Percentiles rank a stretch among this genome's conserved stretches.
Evolutionary conservation across 352 stramenopile genomes (phyloP).

Genomic region (Globisporangium radiosum): DNA sequence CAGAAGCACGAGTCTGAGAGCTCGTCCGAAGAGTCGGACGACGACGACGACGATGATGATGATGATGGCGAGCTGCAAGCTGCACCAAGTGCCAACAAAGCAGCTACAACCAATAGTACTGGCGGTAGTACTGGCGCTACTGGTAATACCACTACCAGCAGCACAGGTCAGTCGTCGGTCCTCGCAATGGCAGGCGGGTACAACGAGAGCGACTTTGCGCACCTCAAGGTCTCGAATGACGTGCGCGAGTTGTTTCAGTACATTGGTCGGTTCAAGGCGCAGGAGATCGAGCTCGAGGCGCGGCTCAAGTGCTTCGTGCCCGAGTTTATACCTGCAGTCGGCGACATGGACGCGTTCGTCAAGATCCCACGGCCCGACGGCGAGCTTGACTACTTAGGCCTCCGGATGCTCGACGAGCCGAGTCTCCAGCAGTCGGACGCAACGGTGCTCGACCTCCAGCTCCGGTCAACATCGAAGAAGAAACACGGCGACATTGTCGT

Average conservation of each 20-base stretch:
- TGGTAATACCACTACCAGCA: slow-evolving; percentile 6
- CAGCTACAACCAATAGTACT: slow-evolving; percentile 5
- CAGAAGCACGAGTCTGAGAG: slow-evolving; percentile 64
- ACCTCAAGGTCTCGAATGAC: slow-evolving; percentile 87
- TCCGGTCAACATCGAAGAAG: slow-evolving; percentile 93
- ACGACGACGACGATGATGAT: slow-evolving; percentile 58
- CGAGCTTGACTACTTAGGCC: slow-evolving; percentile 84
- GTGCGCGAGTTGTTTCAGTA: slow-evolving; percentile 92
- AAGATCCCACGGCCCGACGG: slow-evolving; percentile 93
- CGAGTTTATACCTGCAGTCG: slow-evolving; percentile 94
- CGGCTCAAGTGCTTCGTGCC: slow-evolving; percentile 95
- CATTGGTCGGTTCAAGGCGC: slow-evolving; percentile 92
- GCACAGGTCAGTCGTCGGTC: slow-evolving; percentile 38
- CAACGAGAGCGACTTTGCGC: slow-evolving; percentile 84
- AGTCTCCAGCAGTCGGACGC: slow-evolving; percentile 89
- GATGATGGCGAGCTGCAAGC: slow-evolving; percentile 33
- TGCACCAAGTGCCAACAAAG: slow-evolving; percentile 1
- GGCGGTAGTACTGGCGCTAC: slow-evolving; percentile 1
- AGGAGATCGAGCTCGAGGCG: slow-evolving; percentile 94
- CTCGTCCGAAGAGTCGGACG: slow-evolving; percentile 60
- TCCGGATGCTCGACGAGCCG: slow-evolving; percentile 94
- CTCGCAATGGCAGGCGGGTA: slow-evolving; percentile 70
- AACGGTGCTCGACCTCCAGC: slow-evolving; percentile 93
- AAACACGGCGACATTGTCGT: slow-evolving; percentile 90
- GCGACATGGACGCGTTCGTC: slow-evolving; percentile 95